phyloP scores from a whole-genome alignment of 1,284 basidiomycete genomes.

The Coriolopsis trogii region DNA sequence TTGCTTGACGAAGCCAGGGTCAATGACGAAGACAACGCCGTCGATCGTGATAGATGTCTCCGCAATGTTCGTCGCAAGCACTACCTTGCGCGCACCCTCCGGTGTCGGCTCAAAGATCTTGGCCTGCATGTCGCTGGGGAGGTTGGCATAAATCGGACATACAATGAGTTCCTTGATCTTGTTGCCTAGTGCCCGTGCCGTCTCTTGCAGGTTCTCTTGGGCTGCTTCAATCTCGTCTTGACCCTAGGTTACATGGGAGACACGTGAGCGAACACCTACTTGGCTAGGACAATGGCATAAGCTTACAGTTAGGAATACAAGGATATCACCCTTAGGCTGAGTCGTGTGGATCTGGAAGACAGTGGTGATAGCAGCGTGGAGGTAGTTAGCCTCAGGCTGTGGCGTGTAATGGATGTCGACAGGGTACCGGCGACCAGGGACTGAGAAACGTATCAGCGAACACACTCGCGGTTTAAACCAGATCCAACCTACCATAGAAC shows the following conservation, averaged over 20 bases:
- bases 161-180: slow-evolving; percentile 95
- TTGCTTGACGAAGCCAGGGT: slow-evolving; percentile 97
- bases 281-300: neutral
- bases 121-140: slow-evolving; percentile 98
- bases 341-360: slow-evolving; percentile 99
- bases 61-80: slow-evolving; percentile 98
- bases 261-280: neutral
- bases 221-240: slow-evolving; percentile 99
- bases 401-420: slow-evolving; percentile 99
- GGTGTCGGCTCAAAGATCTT: slow-evolving; percentile 99
- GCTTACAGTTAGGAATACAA: slow-evolving; percentile 92
- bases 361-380: slow-evolving; percentile 98
- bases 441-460: slow-evolving; percentile 41
- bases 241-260: slow-evolving; percentile 58
- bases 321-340: slow-evolving; percentile 97
- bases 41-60: slow-evolving; percentile 98
- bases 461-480: neutral
- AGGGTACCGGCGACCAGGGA: slow-evolving; percentile 96
- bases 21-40: slow-evolving; percentile 97
- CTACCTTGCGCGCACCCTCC: slow-evolving; percentile 94
- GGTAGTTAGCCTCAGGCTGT: slow-evolving; percentile 97
- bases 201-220: slow-evolving; percentile 95
- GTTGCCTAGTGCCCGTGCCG: slow-evolving; percentile 91
- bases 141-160: slow-evolving; percentile 97
- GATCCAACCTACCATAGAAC: slow-evolving; percentile 86